These are phyloP conservation scores for Chaetomium strumarium DNA, from an alignment of 2,329 filamentous ascomycete genomes.

Conservation along the genomic window DNA sequence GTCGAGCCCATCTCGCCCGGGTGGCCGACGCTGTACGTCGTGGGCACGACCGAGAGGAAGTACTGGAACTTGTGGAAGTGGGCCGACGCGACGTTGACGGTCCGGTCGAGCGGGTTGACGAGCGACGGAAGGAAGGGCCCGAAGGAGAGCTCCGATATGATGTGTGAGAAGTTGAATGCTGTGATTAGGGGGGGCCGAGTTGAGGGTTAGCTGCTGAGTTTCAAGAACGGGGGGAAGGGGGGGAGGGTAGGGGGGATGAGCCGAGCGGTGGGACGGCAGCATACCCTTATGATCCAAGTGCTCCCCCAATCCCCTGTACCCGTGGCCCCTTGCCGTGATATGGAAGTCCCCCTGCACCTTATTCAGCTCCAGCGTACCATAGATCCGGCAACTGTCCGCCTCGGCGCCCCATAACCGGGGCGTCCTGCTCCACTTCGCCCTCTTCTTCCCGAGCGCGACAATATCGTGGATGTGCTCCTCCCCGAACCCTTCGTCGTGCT, in stretches of 20 bases:
- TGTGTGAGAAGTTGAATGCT: constrained; percentile 98
- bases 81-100: constrained; percentile 64
- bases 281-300: constrained; percentile 79
- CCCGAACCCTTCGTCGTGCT: constrained; percentile 59
- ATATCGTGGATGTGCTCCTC: constrained; percentile 93
- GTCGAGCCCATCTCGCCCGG: constrained; percentile 36
- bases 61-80: constrained; percentile 98
- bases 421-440: constrained; percentile 68
- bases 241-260: neutral
- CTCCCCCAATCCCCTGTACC: constrained; percentile 73
- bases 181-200: neutral
- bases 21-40: constrained; percentile 69
- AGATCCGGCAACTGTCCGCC: constrained; percentile 79
- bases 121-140: constrained; percentile 94
- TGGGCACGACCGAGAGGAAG: constrained; percentile 91
- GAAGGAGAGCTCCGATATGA: constrained; percentile 93
- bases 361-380: constrained; percentile 83
- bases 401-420: constrained; percentile 53
- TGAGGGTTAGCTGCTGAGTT: neutral
- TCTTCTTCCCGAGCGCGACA: constrained; percentile 60
- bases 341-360: constrained; percentile 98
- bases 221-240: too few relatives aligned
- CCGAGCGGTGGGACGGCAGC: constrained; percentile 28
- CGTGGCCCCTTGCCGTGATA: constrained; percentile 90
- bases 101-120: constrained; percentile 89